Percentiles rank a stretch among this genome's conserved stretches.
Evolutionary conservation across 2,329 filamentous ascomycete genomes (phyloP).

Genomic region (Monosporascus sp.): DNA sequence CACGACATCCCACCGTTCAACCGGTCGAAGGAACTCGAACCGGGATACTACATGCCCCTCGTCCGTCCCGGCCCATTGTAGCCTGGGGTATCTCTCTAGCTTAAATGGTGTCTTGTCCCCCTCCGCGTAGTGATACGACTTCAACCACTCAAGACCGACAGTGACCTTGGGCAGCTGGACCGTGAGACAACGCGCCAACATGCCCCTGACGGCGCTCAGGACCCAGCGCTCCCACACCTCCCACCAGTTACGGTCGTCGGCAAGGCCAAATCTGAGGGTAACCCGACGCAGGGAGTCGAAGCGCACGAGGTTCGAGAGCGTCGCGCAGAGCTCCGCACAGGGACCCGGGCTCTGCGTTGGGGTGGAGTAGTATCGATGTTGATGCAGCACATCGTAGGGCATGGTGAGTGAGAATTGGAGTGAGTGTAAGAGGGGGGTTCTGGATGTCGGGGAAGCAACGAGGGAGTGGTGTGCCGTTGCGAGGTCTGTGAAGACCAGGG

Average conservation of each 20-base stretch:
- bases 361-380: slow-evolving; percentile 2
- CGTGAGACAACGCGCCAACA: slow-evolving; percentile 10
- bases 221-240: slow-evolving; percentile 19
- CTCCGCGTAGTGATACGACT: slow-evolving; percentile 11
- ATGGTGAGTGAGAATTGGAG: slow-evolving; percentile 14
- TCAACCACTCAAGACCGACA: slow-evolving; percentile 6
- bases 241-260: slow-evolving; percentile 12
- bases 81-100: slow-evolving; percentile 9
- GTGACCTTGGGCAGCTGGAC: slow-evolving; percentile 15
- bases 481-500: slow-evolving; percentile 15
- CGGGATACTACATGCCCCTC: background rate
- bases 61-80: slow-evolving; percentile 1
- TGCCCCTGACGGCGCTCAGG: slow-evolving; percentile 12
- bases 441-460: slow-evolving; percentile 3
- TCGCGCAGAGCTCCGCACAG: slow-evolving; percentile 14
- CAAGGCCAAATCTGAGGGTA: slow-evolving; percentile 13
- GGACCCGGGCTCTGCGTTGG: slow-evolving; percentile 1
- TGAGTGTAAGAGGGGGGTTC: slow-evolving; percentile 7
- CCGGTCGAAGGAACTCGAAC: slow-evolving; percentile 1
- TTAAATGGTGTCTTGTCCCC: slow-evolving; percentile 4
- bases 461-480: slow-evolving; percentile 11
- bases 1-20: background rate
- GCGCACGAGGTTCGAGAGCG: slow-evolving; percentile 14
- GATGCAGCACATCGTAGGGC: slow-evolving; percentile 12
- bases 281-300: slow-evolving; percentile 11